Evolutionary conservation across 2,329 filamentous ascomycete genomes (phyloP), one percentile per base, ranked within the genome.

Genomic region (Talaromyces sp.): DNA sequence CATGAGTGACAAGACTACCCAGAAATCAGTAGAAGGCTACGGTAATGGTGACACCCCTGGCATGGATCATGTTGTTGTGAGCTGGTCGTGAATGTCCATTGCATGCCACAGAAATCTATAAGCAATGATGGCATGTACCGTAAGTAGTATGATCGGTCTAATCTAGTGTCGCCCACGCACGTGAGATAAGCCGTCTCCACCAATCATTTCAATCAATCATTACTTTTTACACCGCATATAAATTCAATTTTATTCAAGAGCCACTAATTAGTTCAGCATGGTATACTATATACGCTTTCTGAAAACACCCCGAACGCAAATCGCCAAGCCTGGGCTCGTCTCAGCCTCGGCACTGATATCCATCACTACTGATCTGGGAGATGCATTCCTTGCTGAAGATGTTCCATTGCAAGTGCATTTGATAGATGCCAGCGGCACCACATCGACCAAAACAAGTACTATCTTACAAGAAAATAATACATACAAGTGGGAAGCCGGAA

Each of bases 321-420:
- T 81, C 63, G 76, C 83, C 65, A 78, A 81, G 62, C 66, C 72
- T 31, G 77, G 78, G 35, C 70, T 71, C 16, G 72, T 82, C 64
- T 73, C 75, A 16, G 75, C 87, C 64, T 83, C 78, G 66, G 78
- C 82, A 57, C 79, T 87, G 35, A 79, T 90, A 65, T 88, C 88
- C 45, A 82, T 91, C 71, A 88, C 87, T 11, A 90, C 88, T 27
- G 89, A 91, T 72, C 79, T 91, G 8, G 89, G 89, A 19, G 88
- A 90, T 70, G 82, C 82, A 0, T 88, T 89, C 71, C 81, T 86
- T 50, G 79, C 82, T n/a, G 71, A 78, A 63, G 74, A 77, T 68
- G 71, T 74, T 59, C 71, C 74, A 66, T 68, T 78, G 64, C 65
- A 72, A 16, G 69, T 72, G 39, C 71, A 68, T 45, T 70, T 75